Base-by-base conservation (phyloP, 2,329 filamentous ascomycete genomes). In the Ascochyta koolunga region DNA sequence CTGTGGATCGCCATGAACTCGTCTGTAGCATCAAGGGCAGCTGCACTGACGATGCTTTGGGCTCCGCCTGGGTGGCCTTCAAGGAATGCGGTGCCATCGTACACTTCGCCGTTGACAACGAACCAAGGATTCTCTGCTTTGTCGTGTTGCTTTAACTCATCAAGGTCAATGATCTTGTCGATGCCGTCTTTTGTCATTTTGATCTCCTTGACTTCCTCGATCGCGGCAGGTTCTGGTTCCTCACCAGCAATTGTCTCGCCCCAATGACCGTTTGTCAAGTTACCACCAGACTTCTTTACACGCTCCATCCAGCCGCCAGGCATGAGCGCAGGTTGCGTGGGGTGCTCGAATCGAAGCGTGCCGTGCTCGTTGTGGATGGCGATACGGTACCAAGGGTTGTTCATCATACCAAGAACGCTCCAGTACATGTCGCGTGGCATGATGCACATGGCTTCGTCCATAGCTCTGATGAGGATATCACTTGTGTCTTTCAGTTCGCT, bases 321-420 rank as follows among this genome's bases (percentile, higher is more conserved):
- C 60, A 88, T 87, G 32, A 91, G 74, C 0, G 88, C 87, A 6
- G 92, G 90, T 59, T 92, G 89, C 2, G 91, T 96, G 0, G 93
- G 93, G 65, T 97, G 93, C 72, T 96, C 92, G 62, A 97, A 97
- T 5, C 85, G 82, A 5, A 56, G 56, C 7, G 69, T 75, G 15
- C 84, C 79, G 0, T 80, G 81, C 55, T 93, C 87, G 50, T 86
- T 87, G 46, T 86, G 84, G 49, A 97, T 89, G 2, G 87, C 85
- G 1, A 97, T 83, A 5, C 93, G 83, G 73, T 89, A 97, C 93
- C 93, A 97, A 0, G 91, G 90, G 65, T 96, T 96, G 76, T 96
- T 96, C 93, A 97, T 96, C 93, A 97, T 97, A 0, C 93, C 92
- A 33, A 96, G 78, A 2, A 96, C 91, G 56, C 86, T 92, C 93